Evolutionary conservation across 2,329 filamentous ascomycete species (phyloP).

Genomic region (Colletotrichum truncatum): DNA sequence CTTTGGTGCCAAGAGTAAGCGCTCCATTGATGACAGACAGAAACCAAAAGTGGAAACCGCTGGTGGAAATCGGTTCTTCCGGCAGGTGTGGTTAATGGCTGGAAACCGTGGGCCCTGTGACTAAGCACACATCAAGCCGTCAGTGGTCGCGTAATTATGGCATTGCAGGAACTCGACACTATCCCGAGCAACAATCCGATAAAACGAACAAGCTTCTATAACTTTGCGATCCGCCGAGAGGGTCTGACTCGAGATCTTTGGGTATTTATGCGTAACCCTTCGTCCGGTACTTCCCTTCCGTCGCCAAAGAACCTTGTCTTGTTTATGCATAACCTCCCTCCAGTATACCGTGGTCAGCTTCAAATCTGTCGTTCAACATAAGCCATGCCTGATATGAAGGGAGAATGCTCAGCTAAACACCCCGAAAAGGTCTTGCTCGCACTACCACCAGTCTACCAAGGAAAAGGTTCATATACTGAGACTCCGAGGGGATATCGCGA

Average conservation of each 20-base stretch:
- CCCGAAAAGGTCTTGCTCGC: conserved; percentile 9
- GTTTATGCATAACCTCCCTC: neutral
- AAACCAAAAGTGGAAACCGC: conserved; percentile 13
- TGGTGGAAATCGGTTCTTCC: conserved; percentile 5
- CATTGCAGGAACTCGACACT: neutral
- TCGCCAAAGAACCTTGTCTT: neutral
- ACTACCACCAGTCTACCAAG: conserved; percentile 21
- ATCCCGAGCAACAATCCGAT: neutral
- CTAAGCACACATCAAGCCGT: neutral
- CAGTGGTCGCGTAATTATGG: neutral
- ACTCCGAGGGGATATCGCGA: conserved; percentile 15
- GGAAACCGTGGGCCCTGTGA: conserved; percentile 2
- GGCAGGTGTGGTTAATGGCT: conserved; percentile 3
- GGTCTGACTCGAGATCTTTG: neutral
- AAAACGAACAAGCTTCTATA: conserved; percentile 12
- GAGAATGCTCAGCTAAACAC: neutral
- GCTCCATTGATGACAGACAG: conserved; percentile 15
- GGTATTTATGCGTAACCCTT: neutral
- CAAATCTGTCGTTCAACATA: neutral
- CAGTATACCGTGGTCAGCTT: neutral
- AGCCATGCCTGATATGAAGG: conserved; percentile 7
- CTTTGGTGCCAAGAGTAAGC: conserved; percentile 1
- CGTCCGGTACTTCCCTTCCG: neutral
- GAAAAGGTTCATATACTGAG: conserved; percentile 30
- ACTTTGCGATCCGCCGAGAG: neutral